Conservation (phyloP, 495 filamentous ascomycete genomes). For the Hypoxylon lienhwacheense region DNA sequence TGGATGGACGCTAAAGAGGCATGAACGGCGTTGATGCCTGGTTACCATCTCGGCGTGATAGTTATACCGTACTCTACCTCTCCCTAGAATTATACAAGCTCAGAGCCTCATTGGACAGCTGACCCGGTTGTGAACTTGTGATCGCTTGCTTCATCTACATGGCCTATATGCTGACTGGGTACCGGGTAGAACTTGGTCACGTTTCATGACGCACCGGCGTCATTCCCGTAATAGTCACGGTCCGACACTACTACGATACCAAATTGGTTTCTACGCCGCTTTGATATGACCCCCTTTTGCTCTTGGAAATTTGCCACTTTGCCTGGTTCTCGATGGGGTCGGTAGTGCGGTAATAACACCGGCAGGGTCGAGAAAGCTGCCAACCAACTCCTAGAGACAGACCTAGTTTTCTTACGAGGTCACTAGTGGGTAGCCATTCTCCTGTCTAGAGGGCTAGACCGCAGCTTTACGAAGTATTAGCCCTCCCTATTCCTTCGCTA, state of each 20-base stretch:
- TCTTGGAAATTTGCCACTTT: conserved; percentile 17
- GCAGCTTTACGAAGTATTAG: neutral
- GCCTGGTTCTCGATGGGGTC: conserved; percentile 4
- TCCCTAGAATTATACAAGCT: conserved; percentile 10
- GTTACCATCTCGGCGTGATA: conserved; percentile 9
- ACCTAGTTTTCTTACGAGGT: no score
- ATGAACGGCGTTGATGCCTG: conserved; percentile 4
- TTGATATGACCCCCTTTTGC: conserved; percentile 14
- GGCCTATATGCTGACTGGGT: neutral
- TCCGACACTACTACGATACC: neutral
- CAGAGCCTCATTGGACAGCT: conserved; percentile 16
- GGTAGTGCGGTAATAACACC: neutral
- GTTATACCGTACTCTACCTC: conserved; percentile 21
- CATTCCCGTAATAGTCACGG: no score
- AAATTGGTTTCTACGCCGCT: conserved; percentile 26
- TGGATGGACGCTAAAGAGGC: no score
- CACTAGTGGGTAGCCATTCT: neutral
- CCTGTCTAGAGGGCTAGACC: neutral
- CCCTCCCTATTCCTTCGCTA: neutral
- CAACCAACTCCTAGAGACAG: neutral
- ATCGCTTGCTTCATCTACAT: neutral
- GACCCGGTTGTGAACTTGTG: neutral
- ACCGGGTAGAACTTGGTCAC: no score
- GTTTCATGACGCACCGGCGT: no score
- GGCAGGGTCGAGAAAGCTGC: conserved; percentile 1